Percentiles rank a stretch among this genome's conserved stretches.
Evolutionary conservation across 106 monocot species (phyloP).

Genomic region (Ottelia alismoides): DNA sequence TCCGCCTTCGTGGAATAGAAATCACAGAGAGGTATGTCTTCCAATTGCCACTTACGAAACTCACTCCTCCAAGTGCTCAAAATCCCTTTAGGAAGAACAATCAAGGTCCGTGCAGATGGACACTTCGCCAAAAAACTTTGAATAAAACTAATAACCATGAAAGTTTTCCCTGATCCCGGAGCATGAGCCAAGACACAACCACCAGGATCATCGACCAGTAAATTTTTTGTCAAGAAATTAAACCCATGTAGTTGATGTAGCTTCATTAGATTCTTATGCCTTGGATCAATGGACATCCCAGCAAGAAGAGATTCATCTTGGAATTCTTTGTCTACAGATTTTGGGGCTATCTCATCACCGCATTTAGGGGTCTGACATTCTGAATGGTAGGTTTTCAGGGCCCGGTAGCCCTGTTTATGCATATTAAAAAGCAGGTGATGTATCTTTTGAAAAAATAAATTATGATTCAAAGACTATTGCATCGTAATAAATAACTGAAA

Average conservation of each 20-base stretch:
- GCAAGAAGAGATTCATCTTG: slow-evolving; percentile 17
- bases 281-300: slow-evolving; percentile 64
- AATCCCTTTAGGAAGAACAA: slow-evolving; percentile 77
- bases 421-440: no score
- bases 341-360: no score
- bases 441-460: no score
- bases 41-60: slow-evolving; percentile 67
- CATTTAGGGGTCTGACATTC: no score
- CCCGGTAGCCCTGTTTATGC: no score
- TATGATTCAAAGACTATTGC: no score
- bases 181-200: slow-evolving; percentile 90
- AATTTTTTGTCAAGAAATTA: slow-evolving; percentile 63
- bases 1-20: slow-evolving; percentile 64
- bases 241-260: slow-evolving; percentile 76
- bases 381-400: no score
- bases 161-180: slow-evolving; percentile 84
- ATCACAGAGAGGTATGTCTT: slow-evolving; percentile 62
- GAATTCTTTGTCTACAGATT: no score
- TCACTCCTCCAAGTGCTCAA: slow-evolving; percentile 66
- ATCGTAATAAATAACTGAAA: no score
- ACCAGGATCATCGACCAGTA: slow-evolving; percentile 53
- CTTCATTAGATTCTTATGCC: slow-evolving; percentile 59
- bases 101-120: slow-evolving; percentile 44
- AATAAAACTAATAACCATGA: slow-evolving; percentile 89
- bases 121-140: slow-evolving; percentile 76